Percentiles rank a stretch among this genome's conserved stretches.
These are phyloP conservation scores for Nymphaea colorata DNA, from an alignment of 164 flowering plant species.

Conservation along the genomic window DNA sequence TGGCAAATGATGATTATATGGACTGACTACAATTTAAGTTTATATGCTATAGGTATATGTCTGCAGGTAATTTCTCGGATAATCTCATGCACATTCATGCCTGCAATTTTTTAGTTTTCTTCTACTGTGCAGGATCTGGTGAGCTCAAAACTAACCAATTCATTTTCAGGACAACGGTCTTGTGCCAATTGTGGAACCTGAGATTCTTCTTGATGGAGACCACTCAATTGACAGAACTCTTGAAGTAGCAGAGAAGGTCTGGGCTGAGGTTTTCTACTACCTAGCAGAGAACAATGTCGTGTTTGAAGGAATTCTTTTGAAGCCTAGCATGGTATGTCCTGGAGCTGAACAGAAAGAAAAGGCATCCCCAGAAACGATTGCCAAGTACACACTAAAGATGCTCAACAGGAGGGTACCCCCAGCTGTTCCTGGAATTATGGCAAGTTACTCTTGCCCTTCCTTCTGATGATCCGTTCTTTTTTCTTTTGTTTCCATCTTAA, in stretches of 20 bases:
- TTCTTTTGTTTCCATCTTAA: not conserved
- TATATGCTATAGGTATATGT: no score
- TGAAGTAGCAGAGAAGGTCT: conserved; percentile 10
- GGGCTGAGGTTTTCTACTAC: conserved; percentile 14
- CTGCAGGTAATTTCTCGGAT: no score
- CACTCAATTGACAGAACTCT: conserved; percentile 12
- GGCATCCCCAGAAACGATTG: conserved; percentile 8
- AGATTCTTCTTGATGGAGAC: conserved; percentile 11
- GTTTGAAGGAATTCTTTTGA: conserved; percentile 13
- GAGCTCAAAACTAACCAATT: no score
- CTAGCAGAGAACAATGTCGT: conserved; percentile 12
- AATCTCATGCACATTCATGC: no score
- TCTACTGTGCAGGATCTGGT: no score
- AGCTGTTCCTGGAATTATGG: conserved; percentile 13
- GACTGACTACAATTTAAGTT: no score
- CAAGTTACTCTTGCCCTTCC: not conserved
- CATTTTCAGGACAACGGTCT: conserved; percentile 9
- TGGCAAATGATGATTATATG: no score
- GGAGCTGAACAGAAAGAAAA: conserved; percentile 14
- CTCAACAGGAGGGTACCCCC: conserved; percentile 11
- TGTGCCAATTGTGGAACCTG: conserved; percentile 14
- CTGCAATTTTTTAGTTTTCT: no score
- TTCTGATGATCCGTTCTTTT: not conserved
- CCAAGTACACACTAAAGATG: conserved; percentile 8
- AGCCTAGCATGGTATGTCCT: conserved; percentile 16